Percentiles rank a stretch among this genome's conserved stretches.
Conservation (phyloP, 1,284 basidiomycete genomes). For the Ceratobasidium sp. region DNA sequence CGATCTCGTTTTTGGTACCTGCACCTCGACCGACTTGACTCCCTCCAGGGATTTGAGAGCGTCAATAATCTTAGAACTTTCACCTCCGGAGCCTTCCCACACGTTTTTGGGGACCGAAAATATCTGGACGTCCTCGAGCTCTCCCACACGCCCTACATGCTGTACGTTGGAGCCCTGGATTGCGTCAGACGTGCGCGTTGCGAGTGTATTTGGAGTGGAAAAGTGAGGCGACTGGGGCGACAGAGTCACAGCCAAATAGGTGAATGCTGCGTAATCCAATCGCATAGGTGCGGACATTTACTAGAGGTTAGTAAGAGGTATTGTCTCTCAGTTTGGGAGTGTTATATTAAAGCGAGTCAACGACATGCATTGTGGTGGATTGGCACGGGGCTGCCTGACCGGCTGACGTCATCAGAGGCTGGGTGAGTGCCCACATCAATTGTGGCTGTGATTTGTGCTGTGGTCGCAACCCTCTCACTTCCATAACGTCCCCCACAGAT, state of each 20-base stretch:
- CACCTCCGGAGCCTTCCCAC: constrained; percentile 30
- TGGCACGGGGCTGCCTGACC: neutral
- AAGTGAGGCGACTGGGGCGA: constrained; percentile 38
- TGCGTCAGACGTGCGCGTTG: constrained; percentile 13
- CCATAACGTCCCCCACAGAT: neutral
- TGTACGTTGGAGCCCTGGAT: constrained; percentile 19
- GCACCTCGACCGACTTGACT: constrained; percentile 39
- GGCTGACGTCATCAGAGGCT: neutral
- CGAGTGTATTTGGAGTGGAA: constrained; percentile 27
- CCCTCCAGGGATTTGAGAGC: constrained; percentile 33
- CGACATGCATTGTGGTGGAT: neutral
- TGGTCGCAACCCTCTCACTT: neutral
- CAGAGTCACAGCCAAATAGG: constrained; percentile 39
- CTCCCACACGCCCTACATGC: constrained; percentile 40
- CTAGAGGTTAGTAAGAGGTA: neutral
- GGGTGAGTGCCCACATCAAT: neutral
- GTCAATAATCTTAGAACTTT: constrained; percentile 37
- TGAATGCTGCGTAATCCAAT: constrained; percentile 38
- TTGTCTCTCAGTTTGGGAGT: neutral
- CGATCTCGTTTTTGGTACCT: constrained; percentile 37
- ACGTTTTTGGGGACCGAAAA: constrained; percentile 39
- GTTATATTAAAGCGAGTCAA: neutral
- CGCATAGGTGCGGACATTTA: constrained; percentile 31
- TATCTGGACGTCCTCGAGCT: constrained; percentile 40
- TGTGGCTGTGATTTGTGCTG: neutral